Base-by-base conservation (phyloP, 495 filamentous ascomycete species). In the Tirmania nivea region DNA sequence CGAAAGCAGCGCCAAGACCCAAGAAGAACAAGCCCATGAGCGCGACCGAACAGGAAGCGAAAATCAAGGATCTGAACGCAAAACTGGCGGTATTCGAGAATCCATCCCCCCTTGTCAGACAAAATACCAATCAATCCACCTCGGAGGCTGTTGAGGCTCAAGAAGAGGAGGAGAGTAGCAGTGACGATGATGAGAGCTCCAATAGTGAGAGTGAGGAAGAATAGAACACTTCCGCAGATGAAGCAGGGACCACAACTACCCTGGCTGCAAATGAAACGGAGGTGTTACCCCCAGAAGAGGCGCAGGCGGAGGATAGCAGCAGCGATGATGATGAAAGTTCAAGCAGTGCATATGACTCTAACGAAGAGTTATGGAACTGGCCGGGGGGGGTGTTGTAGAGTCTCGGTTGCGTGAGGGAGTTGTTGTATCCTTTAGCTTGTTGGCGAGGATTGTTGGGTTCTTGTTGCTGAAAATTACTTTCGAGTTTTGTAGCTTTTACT, bases 11-110 rank as follows among this genome's bases (percentile, higher is more conserved):
- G 12, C 66, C 75, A 8, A 19, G 48, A 12, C 75, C 81, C 14
- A 94, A 93, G 72, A 97, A 97, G 75, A 94, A 97, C 69, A 96
- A 95, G 73, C 90, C 90, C 0, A 97, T 96, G 90, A 89, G 82
- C 71, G 89, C 87, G 67, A 71, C 69, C 19, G 89, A 97, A 68
- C 90, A 97, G 67, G 87, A 95, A 63, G 78, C 80, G 9, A 82
- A 81, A 59, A 93, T 97, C 63, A 75, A 78, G 52, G 75, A 83
- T 67, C 77, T 97, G 10, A 53, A 64, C 25, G 56, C 59, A 37
- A 65, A 56, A 21, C 52, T 65, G 12, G 53, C 60, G 12, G 56
- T 50, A 35, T 64, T 64, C 49, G 59, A 64, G 12, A 64, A 64
- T 48, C 62, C 62, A 16, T 57, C 8, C 55, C 69, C n/a, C 10